Base-by-base conservation (phyloP, 2,329 filamentous ascomycete genomes). In the Diaporthe eres region DNA sequence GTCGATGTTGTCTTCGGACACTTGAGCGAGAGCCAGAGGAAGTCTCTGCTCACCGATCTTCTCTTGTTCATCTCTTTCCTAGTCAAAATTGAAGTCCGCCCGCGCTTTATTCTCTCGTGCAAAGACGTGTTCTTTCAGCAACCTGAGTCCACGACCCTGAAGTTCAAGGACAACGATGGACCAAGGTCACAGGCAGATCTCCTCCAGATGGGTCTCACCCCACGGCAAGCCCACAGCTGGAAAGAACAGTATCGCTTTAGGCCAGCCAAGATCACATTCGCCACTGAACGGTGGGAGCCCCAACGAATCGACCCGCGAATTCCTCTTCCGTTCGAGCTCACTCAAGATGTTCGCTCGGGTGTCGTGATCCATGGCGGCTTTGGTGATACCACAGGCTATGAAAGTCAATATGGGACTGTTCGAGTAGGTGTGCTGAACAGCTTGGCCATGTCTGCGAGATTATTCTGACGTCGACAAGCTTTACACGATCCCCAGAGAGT, bases 21-120 rank as follows among this genome's bases (percentile, higher is more conserved):
- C 5, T 51, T 76, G 19, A 74, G 55, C 68, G 22, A 74, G 5
- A 22, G 19, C 0, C 74, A 76, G 42, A 55, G 61, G 22, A 12
- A n/a, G 17, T 19, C 34, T 28, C 31, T 76, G 1, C 37, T 61
- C 34, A 22, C 44, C 1, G 49, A 58, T 15, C 55, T 76, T 10
- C 13, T 76, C 9, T 49, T 74, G 9, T 76, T 76, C 53, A 71
- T 76, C 6, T 76, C 74, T 12, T 76, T 76, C 61, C 55, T 76
- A 3, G 53, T 74, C 42, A 60, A 55, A 4, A 15, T 74, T 17
- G 74, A 57, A 6, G 65, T 71, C 15, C 34, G 37, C 15, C n/a
- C 74, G 15, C 13, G 53, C 8, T 74, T 72, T 49, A 8, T 70
- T 19, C 51, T 47, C 37, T n/a, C 44, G 3, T 76, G 74, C 28